phyloP scores from a whole-genome alignment of 73 alveolate species.

The Stentor roeselii region DNA sequence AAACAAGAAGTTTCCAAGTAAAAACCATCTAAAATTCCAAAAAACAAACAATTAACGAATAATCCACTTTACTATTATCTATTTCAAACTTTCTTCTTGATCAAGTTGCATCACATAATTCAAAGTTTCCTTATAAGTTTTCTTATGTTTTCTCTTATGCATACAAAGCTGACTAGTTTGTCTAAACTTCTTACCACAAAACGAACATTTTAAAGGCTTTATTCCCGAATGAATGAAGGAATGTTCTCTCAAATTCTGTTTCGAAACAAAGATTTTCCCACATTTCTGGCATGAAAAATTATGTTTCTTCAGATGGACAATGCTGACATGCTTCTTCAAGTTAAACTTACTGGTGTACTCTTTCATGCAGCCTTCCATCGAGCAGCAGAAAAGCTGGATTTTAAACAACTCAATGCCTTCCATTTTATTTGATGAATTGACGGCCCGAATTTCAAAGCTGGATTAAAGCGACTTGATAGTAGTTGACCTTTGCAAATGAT shows the following conservation, averaged over 20 bases:
- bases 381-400: neutral
- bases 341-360: conserved; percentile 1
- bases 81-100: no score
- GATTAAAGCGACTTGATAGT: no score
- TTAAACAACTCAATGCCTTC: neutral
- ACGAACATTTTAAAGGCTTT: neutral
- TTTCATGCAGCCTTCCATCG: conserved; percentile 24
- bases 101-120: no score
- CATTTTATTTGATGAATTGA: no score
- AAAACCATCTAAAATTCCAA: no score
- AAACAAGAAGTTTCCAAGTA: no score
- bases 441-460: no score
- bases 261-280: neutral
- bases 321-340: neutral
- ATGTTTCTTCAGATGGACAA: neutral
- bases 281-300: neutral
- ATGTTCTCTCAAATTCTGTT: conserved; percentile 19
- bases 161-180: neutral
- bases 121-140: neutral
- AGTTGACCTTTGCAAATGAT: no score
- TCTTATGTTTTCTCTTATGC: conserved; percentile 1
- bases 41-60: no score
- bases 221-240: conserved; percentile 4
- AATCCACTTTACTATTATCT: no score
- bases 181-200: conserved; percentile 11